Evolutionary conservation across 1,139 yeast species (phyloP), one percentile per base, ranked within the genome.

Genomic region (Casaregolazyma lundiana): DNA sequence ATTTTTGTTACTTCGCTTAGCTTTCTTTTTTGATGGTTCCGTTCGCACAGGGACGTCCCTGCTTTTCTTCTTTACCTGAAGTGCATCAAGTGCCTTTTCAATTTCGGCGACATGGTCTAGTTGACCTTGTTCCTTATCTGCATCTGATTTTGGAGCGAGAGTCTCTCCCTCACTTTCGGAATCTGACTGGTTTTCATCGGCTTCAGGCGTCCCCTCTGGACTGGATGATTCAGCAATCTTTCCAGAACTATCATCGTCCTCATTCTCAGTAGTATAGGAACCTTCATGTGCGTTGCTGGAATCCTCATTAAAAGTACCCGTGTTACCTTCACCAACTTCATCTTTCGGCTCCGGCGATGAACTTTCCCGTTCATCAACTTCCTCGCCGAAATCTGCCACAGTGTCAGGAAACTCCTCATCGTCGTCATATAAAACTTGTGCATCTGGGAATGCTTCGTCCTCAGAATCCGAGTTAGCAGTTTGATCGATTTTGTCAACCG

Each of bases 21-120:
- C 46, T 53, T 47, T 59, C 66, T 50, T 22, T 61, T 38, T 64
- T 43, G 92, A 69, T 1, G 84, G 84, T 50, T 84, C 80, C 85
- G 90, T 79, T 51, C 92, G 75, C 50, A 38, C 70, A 73, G 36
- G 58, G 53, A 9, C 55, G 54, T 48, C 56, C 52, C 47, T 54
- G 58, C 22, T 46, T 43, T 13, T 47, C 48, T 20, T 44, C 41
- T 61, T 53, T 63, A 44, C 56, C 50, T 34, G 56, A 43, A 38
- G 62, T 8, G 49, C 41, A 18, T 53, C 54, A 6, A 55, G 45
- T 2, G 53, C 51, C 32, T 43, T 37, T 43, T 54, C 56, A 35
- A 53, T 52, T 30, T 22, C 48, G 13, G 18, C 47, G 21, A 36
- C 42, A 18, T 34, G 42, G 7, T 38, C 48, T 9, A 55, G 45